phyloP scores from a whole-genome alignment of 2,329 filamentous ascomycete genomes.

The Ceratocystis eucalypticola region DNA sequence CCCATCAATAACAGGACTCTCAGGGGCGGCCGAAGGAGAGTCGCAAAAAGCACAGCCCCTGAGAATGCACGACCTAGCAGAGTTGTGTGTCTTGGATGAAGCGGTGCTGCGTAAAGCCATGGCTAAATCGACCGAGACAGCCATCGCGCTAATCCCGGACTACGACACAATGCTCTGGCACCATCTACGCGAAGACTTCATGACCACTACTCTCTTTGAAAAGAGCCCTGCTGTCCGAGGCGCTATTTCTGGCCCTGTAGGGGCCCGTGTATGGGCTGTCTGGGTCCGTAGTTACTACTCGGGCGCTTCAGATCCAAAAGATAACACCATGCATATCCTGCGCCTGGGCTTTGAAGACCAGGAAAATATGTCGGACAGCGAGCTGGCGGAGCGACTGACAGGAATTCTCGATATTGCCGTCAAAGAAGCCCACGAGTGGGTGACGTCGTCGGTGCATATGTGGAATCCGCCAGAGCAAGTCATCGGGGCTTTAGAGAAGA shows the following conservation, averaged over 20 bases:
- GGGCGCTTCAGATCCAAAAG: constrained; percentile 37
- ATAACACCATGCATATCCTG: constrained; percentile 57
- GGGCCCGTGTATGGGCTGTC: constrained; percentile 51
- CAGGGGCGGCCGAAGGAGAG: constrained; percentile 19
- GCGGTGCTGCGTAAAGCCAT: constrained; percentile 43
- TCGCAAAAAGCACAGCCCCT: constrained; percentile 30
- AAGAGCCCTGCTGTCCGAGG: constrained; percentile 50
- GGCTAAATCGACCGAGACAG: constrained; percentile 31
- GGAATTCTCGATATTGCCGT: constrained; percentile 55
- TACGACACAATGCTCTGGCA: constrained; percentile 60
- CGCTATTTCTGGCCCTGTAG: constrained; percentile 43
- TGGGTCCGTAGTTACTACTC: constrained; percentile 55
- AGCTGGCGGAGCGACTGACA: constrained; percentile 41
- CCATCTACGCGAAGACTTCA: constrained; percentile 67
- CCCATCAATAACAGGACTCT: constrained; percentile 23
- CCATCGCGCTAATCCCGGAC: constrained; percentile 38
- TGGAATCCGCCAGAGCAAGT: constrained; percentile 64
- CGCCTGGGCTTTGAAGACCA: constrained; percentile 53
- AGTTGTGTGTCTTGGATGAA: constrained; percentile 52
- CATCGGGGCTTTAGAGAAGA: constrained; percentile 31
- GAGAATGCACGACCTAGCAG: constrained; percentile 44
- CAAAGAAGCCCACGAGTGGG: constrained; percentile 57
- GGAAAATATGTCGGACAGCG: constrained; percentile 27
- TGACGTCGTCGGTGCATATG: constrained; percentile 55
- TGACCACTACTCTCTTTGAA: constrained; percentile 47